Evolutionary conservation across 23 red algal genomes (phyloP).

Genomic region (Rhodosorus marinus): DNA sequence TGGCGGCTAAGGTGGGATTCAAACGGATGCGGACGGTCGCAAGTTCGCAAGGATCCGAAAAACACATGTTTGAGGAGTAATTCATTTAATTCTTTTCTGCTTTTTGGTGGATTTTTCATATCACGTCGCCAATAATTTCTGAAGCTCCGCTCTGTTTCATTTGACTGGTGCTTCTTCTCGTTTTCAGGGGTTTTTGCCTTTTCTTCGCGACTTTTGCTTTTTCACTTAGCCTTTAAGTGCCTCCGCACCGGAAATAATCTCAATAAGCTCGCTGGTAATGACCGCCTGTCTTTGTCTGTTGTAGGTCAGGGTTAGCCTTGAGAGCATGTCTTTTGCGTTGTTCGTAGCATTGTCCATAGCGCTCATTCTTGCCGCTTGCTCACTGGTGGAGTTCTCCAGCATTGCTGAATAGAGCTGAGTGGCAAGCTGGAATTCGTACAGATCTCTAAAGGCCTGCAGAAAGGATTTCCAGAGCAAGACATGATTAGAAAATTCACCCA

Average conservation of each 20-base stretch:
- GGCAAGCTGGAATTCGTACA: constrained; percentile 92
- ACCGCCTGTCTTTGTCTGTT: constrained; percentile 88
- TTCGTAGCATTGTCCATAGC: constrained; percentile 84
- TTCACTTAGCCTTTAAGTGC: constrained; percentile 7
- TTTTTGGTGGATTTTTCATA: no score
- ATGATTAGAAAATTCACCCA: no score
- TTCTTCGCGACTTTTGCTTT: background rate
- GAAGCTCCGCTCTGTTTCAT: no score
- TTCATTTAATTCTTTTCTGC: no score
- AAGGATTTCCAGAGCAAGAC: no score
- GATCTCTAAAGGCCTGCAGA: constrained; percentile 78
- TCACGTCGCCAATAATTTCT: no score
- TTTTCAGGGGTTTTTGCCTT: no score
- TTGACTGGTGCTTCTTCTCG: no score
- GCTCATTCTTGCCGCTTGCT: constrained; percentile 86
- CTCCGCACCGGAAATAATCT: constrained; percentile 79
- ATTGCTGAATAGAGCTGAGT: constrained; percentile 71
- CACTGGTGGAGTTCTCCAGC: constrained; percentile 83
- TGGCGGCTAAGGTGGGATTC: no score
- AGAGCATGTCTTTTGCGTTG: constrained; percentile 84
- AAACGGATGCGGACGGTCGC: no score
- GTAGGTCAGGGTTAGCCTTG: constrained; percentile 63
- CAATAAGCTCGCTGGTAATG: constrained; percentile 84
- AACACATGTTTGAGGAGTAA: no score
- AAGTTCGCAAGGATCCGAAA: no score